Base-by-base conservation (phyloP, 768 basidiomycete species). In the Brasilioporus rufonigricans region DNA sequence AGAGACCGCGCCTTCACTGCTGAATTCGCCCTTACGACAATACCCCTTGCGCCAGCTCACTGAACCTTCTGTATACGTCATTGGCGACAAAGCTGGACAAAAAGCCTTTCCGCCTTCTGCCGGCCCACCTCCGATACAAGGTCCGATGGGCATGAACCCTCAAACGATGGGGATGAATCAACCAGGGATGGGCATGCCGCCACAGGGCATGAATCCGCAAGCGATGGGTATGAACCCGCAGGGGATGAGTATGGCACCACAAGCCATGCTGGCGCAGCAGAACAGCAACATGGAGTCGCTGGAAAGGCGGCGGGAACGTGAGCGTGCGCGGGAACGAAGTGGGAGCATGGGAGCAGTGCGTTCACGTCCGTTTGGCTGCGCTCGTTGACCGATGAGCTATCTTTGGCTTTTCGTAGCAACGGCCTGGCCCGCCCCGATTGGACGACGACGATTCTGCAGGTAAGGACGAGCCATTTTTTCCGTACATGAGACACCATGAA, bases 41-140 rank as follows among this genome's bases (percentile, higher is more conserved):
- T 91, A 91, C 63, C 91, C 91, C 5, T 76, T 92, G 16, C 82
- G 85, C 27, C 73, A 74, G 12, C 71, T 86, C 39, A 84, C 79
- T 56, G 88, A 91, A 57, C 85, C 87, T 1, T 60, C 81, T 3
- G 75, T 91, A 16, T 92, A 76, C 65, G 85, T 93, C 43, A 64
- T 82, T 44, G 91, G 90, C 21, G 88, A 89, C 16, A 87, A 85
- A 58, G 73, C 74, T 31, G 91, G 91, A 0, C 85, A 89, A 67
- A 89, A 89, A 63, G 82, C 80, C 1, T 80, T 67, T 56, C 65
- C 66, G 0, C 52, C 65, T 32, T 75, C 74, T 2, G 56, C 59
- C 16, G 69, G 59, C 2, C 67, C 71, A 19, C 73, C 76, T 43
- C 70, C 72, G 0, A 64, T 65, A 10, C 65, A 60, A 35, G 61